Base-by-base conservation (phyloP, 2,329 filamentous ascomycete genomes). In the Niveomyces coronatus region DNA sequence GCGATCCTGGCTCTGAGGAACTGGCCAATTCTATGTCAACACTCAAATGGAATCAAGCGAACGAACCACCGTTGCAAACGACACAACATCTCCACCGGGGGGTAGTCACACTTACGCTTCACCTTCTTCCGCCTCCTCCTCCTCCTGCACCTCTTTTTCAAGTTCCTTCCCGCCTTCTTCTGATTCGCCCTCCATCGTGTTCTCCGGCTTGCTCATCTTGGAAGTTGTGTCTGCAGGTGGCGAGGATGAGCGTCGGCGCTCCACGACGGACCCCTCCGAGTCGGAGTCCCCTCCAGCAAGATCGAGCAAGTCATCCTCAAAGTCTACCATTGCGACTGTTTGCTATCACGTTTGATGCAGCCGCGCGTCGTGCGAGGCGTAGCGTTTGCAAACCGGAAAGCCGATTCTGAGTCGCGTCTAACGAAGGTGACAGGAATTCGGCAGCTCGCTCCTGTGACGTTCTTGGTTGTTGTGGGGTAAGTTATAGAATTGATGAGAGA, bases 281-380 rank as follows among this genome's bases (percentile, higher is more conserved):
- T 71, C 74, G 42, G 76, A 74, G 37, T 76, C 82, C 49, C 85
- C 86, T 52, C 86, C 91, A 39, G 88, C 91, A 47, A 96, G 79
- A 54, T 85, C 88, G 47, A 96, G 81, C 48, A 96, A 79, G 66
- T 95, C 89, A 52, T 89, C 87, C 57, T 96, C 89, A 49, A 95
- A 74, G 55, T 89, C 85, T 40, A 85, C 82, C 87, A 94, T 94
- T 53, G 47, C 17, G 11, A 13, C 20, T 39, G 18, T 26, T 30
- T n/a, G 13, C 17, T 22, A n/a, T 9, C 32, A 17, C 31, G 20
- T 8, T 3, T 5, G 9, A 15, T 13, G 13, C 19, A 19, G 27
- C 17, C n/a, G 8, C 26, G 14, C 27, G 26, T 33, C 22, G 30
- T 27, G 11, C n/a, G n/a, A n/a, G n/a, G n/a, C n/a, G n/a, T n/a